phyloP scores from a whole-genome alignment of 768 basidiomycete species.

The Hericium alpestre region DNA sequence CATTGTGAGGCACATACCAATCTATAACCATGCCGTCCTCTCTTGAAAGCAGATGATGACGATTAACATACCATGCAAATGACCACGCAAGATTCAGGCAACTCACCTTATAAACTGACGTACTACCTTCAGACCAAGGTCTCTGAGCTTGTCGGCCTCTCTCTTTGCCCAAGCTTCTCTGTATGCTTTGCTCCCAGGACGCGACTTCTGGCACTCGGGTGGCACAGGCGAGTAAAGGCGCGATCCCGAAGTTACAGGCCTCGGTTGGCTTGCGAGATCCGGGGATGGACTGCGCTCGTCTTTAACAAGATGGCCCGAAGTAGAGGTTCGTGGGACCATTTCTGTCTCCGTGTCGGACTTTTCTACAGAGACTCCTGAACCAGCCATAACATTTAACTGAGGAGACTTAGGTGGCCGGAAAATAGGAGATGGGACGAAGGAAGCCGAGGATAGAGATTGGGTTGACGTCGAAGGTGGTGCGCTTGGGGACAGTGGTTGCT shows the following conservation, averaged over 20 bases:
- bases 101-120: slow-evolving; percentile 12
- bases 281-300: slow-evolving; percentile 9
- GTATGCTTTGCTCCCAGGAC: background rate
- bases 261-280: background rate
- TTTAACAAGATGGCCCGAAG: background rate
- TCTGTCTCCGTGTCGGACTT: too few species aligned
- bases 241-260: slow-evolving; percentile 6
- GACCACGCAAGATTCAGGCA: too few species aligned
- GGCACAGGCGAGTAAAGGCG: slow-evolving; percentile 9
- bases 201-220: slow-evolving; percentile 5
- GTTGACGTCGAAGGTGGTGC: too few species aligned
- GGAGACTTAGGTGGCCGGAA: too few species aligned
- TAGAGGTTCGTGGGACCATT: too few species aligned
- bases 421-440: too few species aligned
- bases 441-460: too few species aligned
- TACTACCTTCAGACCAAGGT: slow-evolving; percentile 4
- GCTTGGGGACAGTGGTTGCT: too few species aligned
- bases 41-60: background rate
- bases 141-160: slow-evolving; percentile 4
- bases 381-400: too few species aligned
- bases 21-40: slow-evolving; percentile 16
- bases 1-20: slow-evolving; percentile 4
- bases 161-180: slow-evolving; percentile 8
- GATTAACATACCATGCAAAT: background rate
- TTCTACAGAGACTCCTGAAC: too few species aligned